Evolutionary conservation across 23 red algal species (phyloP).

Genomic region (Gracilaria gracilis): DNA sequence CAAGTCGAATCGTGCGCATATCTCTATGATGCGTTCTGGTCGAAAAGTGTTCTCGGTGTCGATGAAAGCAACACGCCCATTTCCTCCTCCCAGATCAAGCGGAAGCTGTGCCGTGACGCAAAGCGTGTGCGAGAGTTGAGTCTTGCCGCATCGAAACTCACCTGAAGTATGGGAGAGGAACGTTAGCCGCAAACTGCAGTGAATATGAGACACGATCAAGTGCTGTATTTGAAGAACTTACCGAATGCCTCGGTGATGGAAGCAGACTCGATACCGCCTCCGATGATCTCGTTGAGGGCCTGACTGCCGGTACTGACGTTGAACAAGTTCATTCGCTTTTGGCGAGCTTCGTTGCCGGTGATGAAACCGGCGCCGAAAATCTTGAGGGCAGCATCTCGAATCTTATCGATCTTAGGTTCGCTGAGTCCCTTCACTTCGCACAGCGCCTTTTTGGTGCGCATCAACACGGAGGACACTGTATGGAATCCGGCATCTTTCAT

Average conservation of each 20-base stretch:
- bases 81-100: slow-evolving; percentile 45
- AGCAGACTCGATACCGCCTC: slow-evolving; percentile 89
- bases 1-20: slow-evolving; percentile 79
- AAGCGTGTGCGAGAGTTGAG: slow-evolving; percentile 89
- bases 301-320: slow-evolving; percentile 83
- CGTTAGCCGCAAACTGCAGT: not conserved
- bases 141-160: slow-evolving; percentile 98
- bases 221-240: not conserved
- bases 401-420: slow-evolving; percentile 96
- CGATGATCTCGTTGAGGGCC: slow-evolving; percentile 90
- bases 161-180: not conserved
- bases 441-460: slow-evolving; percentile 77
- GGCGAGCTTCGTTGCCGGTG: slow-evolving; percentile 75
- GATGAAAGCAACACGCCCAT: slow-evolving; percentile 84
- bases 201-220: not conserved
- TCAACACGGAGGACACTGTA: slow-evolving; percentile 83
- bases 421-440: slow-evolving; percentile 89
- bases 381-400: slow-evolving; percentile 82
- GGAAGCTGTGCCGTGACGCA: slow-evolving; percentile 94
- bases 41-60: slow-evolving; percentile 97
- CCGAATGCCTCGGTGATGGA: slow-evolving; percentile 95
- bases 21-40: slow-evolving; percentile 87
- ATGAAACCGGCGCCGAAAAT: slow-evolving; percentile 69
- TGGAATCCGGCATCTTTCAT: slow-evolving; percentile 94
- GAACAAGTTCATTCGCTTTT: slow-evolving; percentile 71